A percentile compares a stretch with the other conserved stretches of the same genome.
phyloP scores from a whole-genome alignment of 176 grass and related monocot species.

The Paspalum vaginatum region DNA sequence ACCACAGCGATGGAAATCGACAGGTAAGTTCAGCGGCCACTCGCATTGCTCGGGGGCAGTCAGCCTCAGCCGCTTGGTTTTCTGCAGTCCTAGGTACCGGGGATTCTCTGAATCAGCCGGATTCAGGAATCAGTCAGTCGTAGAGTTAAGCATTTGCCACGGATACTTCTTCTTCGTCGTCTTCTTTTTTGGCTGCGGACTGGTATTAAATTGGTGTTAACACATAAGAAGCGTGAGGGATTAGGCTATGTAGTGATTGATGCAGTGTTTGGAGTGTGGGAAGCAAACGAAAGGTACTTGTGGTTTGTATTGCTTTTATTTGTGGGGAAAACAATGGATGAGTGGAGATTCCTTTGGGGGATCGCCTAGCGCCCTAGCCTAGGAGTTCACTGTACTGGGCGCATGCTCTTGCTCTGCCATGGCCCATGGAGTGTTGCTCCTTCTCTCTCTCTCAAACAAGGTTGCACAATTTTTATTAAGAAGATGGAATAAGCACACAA shows the following conservation, averaged over 20 bases:
- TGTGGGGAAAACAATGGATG: background rate
- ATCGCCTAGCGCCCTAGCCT: no score
- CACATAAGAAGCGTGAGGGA: background rate
- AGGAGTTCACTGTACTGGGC: background rate
- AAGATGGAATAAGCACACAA: no score
- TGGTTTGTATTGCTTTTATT: background rate
- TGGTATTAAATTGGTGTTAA: no score
- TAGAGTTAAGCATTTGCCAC: conserved; percentile 12
- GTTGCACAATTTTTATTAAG: no score
- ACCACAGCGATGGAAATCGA: background rate
- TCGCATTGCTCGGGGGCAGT: no score
- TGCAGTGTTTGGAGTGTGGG: background rate
- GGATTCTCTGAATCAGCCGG: background rate
- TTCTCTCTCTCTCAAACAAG: no score
- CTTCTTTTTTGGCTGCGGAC: no score
- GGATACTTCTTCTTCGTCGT: conserved; percentile 13
- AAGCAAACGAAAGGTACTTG: conserved; percentile 8
- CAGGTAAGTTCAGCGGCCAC: background rate
- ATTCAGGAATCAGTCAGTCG: background rate
- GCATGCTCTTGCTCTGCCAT: background rate
- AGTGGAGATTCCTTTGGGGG: background rate
- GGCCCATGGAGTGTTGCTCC: background rate
- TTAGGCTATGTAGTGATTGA: background rate
- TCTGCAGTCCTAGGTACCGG: background rate
- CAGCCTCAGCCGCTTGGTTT: background rate